phyloP scores from a whole-genome alignment of 768 basidiomycete genomes.

The Dictyophora rubrovolvata region DNA sequence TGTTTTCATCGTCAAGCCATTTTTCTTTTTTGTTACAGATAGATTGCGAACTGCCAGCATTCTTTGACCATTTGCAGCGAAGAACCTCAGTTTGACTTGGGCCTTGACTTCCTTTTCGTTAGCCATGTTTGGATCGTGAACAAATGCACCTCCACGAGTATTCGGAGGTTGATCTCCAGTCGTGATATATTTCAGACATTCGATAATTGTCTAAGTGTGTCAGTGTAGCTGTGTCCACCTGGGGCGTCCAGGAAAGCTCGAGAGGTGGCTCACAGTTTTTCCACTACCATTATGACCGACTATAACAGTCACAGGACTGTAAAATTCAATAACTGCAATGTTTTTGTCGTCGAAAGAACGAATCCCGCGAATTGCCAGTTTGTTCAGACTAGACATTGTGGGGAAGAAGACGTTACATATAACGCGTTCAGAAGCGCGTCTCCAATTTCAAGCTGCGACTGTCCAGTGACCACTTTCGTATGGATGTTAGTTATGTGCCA shows the following conservation, averaged over 20 bases:
- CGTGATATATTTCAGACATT: constrained; percentile 98
- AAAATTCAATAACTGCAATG: constrained; percentile 91
- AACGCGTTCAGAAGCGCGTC: background rate
- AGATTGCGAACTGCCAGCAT: constrained; percentile 90
- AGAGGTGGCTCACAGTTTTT: constrained; percentile 52
- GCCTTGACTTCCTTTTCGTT: constrained; percentile 99
- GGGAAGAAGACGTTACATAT: background rate
- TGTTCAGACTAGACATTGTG: constrained; percentile 74
- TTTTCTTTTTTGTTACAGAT: constrained; percentile 91
- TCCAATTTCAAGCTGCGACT: background rate
- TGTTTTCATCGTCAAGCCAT: constrained; percentile 92
- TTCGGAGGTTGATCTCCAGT: constrained; percentile 98
- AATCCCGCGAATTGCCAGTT: constrained; percentile 65
- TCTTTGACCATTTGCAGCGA: constrained; percentile 75
- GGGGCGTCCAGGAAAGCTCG: background rate
- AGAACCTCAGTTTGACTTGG: constrained; percentile 90
- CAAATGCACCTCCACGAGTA: constrained; percentile 94
- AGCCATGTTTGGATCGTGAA: constrained; percentile 99
- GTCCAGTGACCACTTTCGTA: too few species aligned
- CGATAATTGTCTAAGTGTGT: constrained; percentile 69
- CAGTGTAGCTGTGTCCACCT: background rate
- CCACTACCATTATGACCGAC: constrained; percentile 98
- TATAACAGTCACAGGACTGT: constrained; percentile 94
- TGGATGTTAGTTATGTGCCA: too few species aligned
- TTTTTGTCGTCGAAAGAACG: constrained; percentile 91